Conservation (phyloP, 176 grass and related monocot genomes). For the Ensete ventricosum region DNA sequence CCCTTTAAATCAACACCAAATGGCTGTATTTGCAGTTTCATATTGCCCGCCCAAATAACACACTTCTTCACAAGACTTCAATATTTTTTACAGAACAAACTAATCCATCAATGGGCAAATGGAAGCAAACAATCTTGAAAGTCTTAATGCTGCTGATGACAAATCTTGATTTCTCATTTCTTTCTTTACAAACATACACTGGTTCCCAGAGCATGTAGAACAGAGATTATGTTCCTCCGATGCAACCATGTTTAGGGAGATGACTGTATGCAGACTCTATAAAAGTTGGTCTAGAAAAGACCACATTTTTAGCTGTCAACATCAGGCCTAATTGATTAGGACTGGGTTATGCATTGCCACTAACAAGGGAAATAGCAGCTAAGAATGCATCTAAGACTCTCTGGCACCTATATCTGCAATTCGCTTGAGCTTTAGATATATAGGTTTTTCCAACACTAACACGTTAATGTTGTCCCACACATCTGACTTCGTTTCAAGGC, state of each 20-base stretch:
- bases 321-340: too few relatives aligned
- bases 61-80: too few relatives aligned
- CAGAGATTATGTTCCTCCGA: neutral
- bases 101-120: neutral
- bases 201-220: neutral
- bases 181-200: neutral
- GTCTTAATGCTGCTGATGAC: neutral
- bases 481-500: constrained; percentile 40
- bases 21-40: too few relatives aligned
- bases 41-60: too few relatives aligned
- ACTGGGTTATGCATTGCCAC: too few relatives aligned
- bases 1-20: too few relatives aligned
- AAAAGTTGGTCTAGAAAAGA: too few relatives aligned
- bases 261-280: neutral
- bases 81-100: neutral
- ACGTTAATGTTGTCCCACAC: constrained; percentile 52
- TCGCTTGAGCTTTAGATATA: constrained; percentile 48
- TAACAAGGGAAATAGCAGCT: neutral
- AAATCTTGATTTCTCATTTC: neutral
- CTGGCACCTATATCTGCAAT: neutral
- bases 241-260: neutral
- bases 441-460: constrained; percentile 41
- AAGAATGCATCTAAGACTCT: neutral
- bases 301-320: too few relatives aligned
- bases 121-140: neutral